Conservation (phyloP, 768 basidiomycete genomes). For the Lyophyllum semitale region DNA sequence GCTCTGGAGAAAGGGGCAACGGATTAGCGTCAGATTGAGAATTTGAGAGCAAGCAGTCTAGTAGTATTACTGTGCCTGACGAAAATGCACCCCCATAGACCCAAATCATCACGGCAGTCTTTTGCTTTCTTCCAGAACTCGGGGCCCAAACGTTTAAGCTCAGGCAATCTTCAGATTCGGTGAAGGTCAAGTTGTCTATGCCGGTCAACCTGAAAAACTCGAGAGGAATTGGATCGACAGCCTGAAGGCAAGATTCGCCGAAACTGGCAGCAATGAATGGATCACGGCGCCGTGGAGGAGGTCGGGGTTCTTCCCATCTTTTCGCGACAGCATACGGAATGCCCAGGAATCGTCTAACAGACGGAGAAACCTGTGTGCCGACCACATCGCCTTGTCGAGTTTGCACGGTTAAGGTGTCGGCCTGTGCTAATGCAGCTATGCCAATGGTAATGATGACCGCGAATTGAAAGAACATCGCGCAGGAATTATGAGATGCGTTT, state of each 20-base stretch:
- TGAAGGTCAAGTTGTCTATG: constrained; percentile 26
- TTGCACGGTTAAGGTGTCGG: constrained; percentile 21
- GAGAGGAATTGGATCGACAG: constrained; percentile 13
- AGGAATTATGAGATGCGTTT: too few relatives aligned
- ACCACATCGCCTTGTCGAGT: constrained; percentile 33
- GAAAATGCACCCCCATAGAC: constrained; percentile 39
- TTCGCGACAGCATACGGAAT: constrained; percentile 34
- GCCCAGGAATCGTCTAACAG: constrained; percentile 36
- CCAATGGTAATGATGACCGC: too few relatives aligned
- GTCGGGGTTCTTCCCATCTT: constrained; percentile 32
- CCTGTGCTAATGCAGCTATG: too few relatives aligned
- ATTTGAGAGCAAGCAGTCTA: neutral
- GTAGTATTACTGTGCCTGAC: constrained; percentile 30
- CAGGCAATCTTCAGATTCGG: constrained; percentile 33
- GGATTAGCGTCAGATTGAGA: neutral
- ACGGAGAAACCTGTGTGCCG: constrained; percentile 24
- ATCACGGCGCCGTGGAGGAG: constrained; percentile 19
- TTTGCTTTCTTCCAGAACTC: constrained; percentile 27
- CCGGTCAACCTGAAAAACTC: too few relatives aligned
- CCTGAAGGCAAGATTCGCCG: constrained; percentile 32
- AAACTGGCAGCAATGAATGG: constrained; percentile 28
- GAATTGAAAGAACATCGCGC: too few relatives aligned
- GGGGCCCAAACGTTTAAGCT: constrained; percentile 41
- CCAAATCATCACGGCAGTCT: constrained; percentile 36
- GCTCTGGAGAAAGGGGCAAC: constrained; percentile 22